Evolutionary conservation across 306 rosid species (phyloP), one percentile per base, ranked within the genome.

Genomic region (Castanospermum australe): DNA sequence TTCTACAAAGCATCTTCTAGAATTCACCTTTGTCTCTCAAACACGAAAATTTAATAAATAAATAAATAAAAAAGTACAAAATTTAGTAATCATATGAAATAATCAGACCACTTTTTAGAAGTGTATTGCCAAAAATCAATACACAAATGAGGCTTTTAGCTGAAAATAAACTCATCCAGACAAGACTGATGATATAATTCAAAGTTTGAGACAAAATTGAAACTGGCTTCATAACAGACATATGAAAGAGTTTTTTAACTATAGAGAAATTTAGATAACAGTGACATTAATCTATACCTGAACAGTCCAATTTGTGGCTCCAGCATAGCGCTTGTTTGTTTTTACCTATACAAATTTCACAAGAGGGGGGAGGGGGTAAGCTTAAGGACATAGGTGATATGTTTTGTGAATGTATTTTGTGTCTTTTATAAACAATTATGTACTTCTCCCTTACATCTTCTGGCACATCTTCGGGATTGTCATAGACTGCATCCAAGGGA

Each of bases 401-500:
- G 17, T 17, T 60, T 57, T 56, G 50, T 38, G 32, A 13, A 73
- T 15, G 14, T 5, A 35, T 41, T 57, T 51, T 62, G n/a, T 66
- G 5, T 41, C 21, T 4, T 73, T 59, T 17, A 2, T 14, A 30
- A 11, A 63, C 18, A 60, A 47, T 7, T 38, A 50, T n/a, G 55
- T 13, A 76, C 56, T 32, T 60, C 42, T 78, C 67, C 39, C 81
- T 91, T 87, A 94, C 99, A 81, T 94, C 97, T 79, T 94, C 99
- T 9, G 99, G 99, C 35, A 94, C 99, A 72, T 94, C 99, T 30
- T 92, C 97, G 18, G 62, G 93, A 82, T 50, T 89, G 88, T 94
- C 99, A 72, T 71, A 94, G 60, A 94, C 97, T 38, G 97, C 99
- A 85, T 94, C 99, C 74, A 94, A 83, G 72, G 99, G 97, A 87